Percentiles rank a stretch among this genome's conserved stretches.
These are phyloP conservation scores for Ustilago nuda DNA, from an alignment of 1,284 basidiomycete genomes.

Conservation along the genomic window DNA sequence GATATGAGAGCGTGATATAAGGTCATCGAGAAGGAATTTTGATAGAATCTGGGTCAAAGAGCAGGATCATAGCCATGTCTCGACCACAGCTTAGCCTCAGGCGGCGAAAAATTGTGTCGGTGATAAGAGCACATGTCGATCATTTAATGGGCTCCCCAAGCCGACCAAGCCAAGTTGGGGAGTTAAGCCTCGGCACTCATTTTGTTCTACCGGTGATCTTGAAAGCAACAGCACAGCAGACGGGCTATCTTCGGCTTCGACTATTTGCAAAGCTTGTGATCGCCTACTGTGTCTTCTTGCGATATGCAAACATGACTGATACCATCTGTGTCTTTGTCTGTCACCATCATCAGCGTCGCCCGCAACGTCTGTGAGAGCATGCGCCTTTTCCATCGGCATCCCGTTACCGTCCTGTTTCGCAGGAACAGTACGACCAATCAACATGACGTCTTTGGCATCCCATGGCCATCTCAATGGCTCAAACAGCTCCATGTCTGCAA, in stretches of 20 bases:
- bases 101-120: not conserved
- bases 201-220: not conserved
- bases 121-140: not conserved
- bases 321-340: not conserved
- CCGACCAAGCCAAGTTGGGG: slow-evolving; percentile 15
- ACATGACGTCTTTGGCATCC: not conserved
- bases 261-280: not conserved
- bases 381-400: not conserved
- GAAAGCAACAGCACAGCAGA: not conserved
- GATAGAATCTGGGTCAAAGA: not conserved
- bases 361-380: not conserved
- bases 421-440: not conserved
- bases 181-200: slow-evolving; percentile 13
- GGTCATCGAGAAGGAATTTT: not conserved
- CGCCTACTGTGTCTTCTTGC: not conserved
- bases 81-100: not conserved
- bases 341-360: not conserved
- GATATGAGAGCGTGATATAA: not conserved
- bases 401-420: not conserved
- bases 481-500: slow-evolving; percentile 9
- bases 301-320: not conserved
- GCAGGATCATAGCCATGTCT: not conserved
- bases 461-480: not conserved
- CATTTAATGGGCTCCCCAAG: slow-evolving; percentile 12
- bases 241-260: not conserved